A percentile compares a stretch with the other conserved stretches of the same genome.
Evolutionary conservation across 2,329 filamentous ascomycete genomes (phyloP).

Genomic region (Cercospora sojina): DNA sequence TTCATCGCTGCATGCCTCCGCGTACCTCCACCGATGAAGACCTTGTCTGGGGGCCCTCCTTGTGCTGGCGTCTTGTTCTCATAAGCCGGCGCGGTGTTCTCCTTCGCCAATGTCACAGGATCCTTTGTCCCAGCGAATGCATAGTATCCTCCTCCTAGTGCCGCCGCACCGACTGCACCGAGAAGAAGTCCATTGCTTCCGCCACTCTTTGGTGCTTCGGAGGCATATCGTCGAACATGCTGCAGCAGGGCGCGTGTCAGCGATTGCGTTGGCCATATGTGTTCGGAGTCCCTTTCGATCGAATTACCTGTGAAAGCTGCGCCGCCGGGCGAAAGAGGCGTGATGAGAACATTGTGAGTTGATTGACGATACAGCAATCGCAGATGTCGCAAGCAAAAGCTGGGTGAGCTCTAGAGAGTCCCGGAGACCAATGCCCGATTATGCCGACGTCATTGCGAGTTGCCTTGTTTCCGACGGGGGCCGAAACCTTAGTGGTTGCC

Average conservation of each 20-base stretch:
- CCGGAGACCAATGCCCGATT: constrained; percentile 3
- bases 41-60: constrained; percentile 46
- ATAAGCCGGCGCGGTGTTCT: constrained; percentile 37
- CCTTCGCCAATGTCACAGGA: constrained; percentile 28
- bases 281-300: background rate
- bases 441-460: background rate
- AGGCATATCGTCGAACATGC: constrained; percentile 73
- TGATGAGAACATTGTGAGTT: constrained; percentile 29
- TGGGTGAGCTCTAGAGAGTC: background rate
- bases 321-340: constrained; percentile 30
- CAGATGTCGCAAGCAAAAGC: constrained; percentile 4
- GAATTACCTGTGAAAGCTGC: constrained; percentile 39
- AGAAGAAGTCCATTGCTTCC: constrained; percentile 62
- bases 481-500: background rate
- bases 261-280: background rate
- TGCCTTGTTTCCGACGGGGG: background rate
- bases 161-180: constrained; percentile 58
- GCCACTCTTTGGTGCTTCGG: constrained; percentile 54
- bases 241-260: constrained; percentile 38
- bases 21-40: constrained; percentile 67
- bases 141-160: constrained; percentile 59
- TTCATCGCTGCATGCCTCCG: background rate
- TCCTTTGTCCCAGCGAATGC: constrained; percentile 28
- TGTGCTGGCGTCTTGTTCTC: constrained; percentile 40
- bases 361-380: background rate